These are phyloP conservation scores for Danielozyma ontarioensis DNA, from an alignment of 805 yeast species.

Conservation along the genomic window DNA sequence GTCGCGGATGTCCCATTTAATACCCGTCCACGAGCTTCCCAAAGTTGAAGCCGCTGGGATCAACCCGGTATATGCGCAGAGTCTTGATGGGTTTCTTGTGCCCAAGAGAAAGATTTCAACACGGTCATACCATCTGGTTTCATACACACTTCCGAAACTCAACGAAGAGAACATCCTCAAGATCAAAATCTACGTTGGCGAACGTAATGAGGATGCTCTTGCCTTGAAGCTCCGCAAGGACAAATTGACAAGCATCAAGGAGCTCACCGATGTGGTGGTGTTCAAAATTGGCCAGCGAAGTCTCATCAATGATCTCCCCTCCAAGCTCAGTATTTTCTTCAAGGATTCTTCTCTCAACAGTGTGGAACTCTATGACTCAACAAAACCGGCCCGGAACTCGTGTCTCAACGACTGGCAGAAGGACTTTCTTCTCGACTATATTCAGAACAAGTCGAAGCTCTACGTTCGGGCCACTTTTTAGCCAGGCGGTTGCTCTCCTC, in stretches of 20 bases:
- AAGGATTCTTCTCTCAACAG: not conserved
- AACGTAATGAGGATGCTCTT: conserved; percentile 12
- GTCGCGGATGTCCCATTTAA: no score
- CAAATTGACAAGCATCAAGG: conserved; percentile 7
- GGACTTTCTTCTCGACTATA: conserved; percentile 17
- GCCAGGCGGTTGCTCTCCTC: not conserved
- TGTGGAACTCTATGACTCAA: not conserved
- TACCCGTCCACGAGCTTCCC: no score
- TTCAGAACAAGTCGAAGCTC: conserved; percentile 14
- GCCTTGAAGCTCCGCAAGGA: conserved; percentile 10
- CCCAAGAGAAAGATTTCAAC: not conserved
- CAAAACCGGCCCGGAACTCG: no score
- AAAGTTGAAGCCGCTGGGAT: no score
- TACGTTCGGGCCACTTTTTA: conserved; percentile 13
- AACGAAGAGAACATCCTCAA: conserved; percentile 6
- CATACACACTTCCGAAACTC: not conserved
- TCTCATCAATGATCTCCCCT: no score
- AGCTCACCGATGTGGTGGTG: conserved; percentile 9
- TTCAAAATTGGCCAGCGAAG: conserved; percentile 6
- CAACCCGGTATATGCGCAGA: no score
- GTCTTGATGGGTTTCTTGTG: no score
- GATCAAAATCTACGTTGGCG: conserved; percentile 9
- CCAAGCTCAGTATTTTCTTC: not conserved
- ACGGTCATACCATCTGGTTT: not conserved
- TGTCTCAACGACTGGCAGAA: no score